Conservation (phyloP, 2,329 filamentous ascomycete species). For the Fusarium sp. region DNA sequence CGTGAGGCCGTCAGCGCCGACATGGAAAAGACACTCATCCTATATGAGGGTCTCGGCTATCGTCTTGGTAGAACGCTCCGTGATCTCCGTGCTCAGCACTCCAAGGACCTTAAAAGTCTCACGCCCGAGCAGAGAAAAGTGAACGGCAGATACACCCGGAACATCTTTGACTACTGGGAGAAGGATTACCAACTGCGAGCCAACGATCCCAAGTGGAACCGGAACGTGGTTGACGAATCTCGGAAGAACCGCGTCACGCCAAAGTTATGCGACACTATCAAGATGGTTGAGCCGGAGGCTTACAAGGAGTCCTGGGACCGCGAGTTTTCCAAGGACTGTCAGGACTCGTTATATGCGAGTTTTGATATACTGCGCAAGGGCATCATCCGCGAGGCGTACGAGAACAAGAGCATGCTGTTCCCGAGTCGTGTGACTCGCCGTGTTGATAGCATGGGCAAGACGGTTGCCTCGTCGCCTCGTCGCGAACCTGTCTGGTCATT, state of each 20-base stretch:
- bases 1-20: neutral
- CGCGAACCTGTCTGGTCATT: slow-evolving; percentile 51
- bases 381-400: slow-evolving; percentile 58
- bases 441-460: slow-evolving; percentile 26
- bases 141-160: slow-evolving; percentile 27
- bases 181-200: slow-evolving; percentile 29
- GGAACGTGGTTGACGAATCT: neutral
- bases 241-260: slow-evolving; percentile 25
- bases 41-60: slow-evolving; percentile 50
- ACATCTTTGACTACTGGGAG: slow-evolving; percentile 28
- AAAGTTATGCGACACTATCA: slow-evolving; percentile 48
- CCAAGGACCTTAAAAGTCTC: slow-evolving; percentile 13
- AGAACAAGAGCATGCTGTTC: slow-evolving; percentile 58
- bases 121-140: slow-evolving; percentile 13
- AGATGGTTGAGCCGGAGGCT: slow-evolving; percentile 47
- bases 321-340: neutral
- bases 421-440: slow-evolving; percentile 50
- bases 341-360: slow-evolving; percentile 19
- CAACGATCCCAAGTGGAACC: slow-evolving; percentile 31
- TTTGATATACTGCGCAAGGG: slow-evolving; percentile 50
- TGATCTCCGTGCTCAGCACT: slow-evolving; percentile 17
- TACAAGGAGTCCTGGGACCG: slow-evolving; percentile 13
- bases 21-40: slow-evolving; percentile 19
- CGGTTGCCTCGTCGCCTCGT: slow-evolving; percentile 28
- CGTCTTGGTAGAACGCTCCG: slow-evolving; percentile 54